phyloP scores from a whole-genome alignment of 192 early-diverging fungal species.

The Coemansia sp. region DNA sequence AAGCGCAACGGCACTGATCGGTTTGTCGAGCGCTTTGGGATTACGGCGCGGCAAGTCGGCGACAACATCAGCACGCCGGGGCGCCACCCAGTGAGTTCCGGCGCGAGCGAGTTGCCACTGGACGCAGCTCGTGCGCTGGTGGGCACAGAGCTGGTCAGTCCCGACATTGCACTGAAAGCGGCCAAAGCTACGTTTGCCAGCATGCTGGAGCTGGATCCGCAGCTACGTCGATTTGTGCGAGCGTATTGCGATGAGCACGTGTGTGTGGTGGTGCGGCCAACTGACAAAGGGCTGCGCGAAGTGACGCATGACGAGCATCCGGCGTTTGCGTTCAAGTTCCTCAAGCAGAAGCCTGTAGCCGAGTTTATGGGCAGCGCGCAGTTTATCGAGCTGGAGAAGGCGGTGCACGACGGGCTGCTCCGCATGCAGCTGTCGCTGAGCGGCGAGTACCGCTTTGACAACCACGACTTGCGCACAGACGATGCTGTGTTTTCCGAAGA shows the following conservation, averaged over 20 bases:
- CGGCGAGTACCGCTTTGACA: slow-evolving; percentile 29
- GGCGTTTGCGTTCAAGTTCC: slow-evolving; percentile 82
- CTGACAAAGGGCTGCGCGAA: slow-evolving; percentile 71
- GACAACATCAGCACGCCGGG: slow-evolving; percentile 58
- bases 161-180: slow-evolving; percentile 46
- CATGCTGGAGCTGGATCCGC: slow-evolving; percentile 79
- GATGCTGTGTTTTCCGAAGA: slow-evolving; percentile 28
- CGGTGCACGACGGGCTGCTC: slow-evolving; percentile 71
- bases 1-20: slow-evolving; percentile 43
- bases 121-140: slow-evolving; percentile 35
- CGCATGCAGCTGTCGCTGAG: slow-evolving; percentile 39
- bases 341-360: slow-evolving; percentile 71
- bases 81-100: slow-evolving; percentile 25
- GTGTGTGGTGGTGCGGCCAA: slow-evolving; percentile 73
- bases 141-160: slow-evolving; percentile 21
- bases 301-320: slow-evolving; percentile 75
- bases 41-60: slow-evolving; percentile 64
- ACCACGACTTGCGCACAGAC: slow-evolving; percentile 16
- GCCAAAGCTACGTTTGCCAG: slow-evolving; percentile 70
- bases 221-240: slow-evolving; percentile 74
- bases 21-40: slow-evolving; percentile 53
- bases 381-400: slow-evolving; percentile 74
- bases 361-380: slow-evolving; percentile 68
- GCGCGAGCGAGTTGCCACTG: slow-evolving; percentile 7
- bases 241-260: slow-evolving; percentile 68